Percentiles rank a stretch among this genome's conserved stretches.
phyloP scores from a whole-genome alignment of 441 rosid species.

The Rhodomyrtus psidioides region DNA sequence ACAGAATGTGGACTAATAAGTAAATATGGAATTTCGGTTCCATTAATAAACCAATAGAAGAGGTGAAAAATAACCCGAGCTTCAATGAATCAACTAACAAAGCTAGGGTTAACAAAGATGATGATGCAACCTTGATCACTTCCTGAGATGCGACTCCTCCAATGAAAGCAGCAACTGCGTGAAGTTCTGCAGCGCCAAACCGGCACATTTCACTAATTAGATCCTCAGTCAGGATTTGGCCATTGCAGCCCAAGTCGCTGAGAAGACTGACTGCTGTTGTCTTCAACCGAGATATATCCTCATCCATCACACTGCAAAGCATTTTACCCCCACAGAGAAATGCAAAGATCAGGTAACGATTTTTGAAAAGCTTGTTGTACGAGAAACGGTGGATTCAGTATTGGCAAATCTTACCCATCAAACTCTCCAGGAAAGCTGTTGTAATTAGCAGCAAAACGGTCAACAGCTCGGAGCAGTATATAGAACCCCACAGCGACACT shows the following conservation, averaged over 20 bases:
- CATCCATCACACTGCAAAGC: slow-evolving; percentile 48
- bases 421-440: slow-evolving; percentile 87
- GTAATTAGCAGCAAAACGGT: slow-evolving; percentile 72
- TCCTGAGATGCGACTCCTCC: slow-evolving; percentile 97
- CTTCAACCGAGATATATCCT: slow-evolving; percentile 68
- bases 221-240: slow-evolving; percentile 65
- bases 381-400: neutral
- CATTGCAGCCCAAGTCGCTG: slow-evolving; percentile 77
- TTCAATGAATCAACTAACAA: neutral
- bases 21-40: neutral
- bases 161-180: slow-evolving; percentile 77
- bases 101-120: neutral
- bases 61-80: neutral
- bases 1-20: neutral
- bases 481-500: slow-evolving; percentile 76
- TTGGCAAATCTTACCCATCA: slow-evolving; percentile 53
- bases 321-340: slow-evolving; percentile 4
- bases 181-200: slow-evolving; percentile 93
- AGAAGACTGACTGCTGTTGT: slow-evolving; percentile 58
- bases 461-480: slow-evolving; percentile 86
- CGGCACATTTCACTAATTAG: slow-evolving; percentile 88
- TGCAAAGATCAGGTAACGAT: neutral
- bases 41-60: neutral
- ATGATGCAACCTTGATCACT: slow-evolving; percentile 70
- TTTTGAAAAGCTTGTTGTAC: neutral